Evolutionary conservation across 2,329 filamentous ascomycete genomes (phyloP), one percentile per base, ranked within the genome.

Genomic region (Didymella lethalis): DNA sequence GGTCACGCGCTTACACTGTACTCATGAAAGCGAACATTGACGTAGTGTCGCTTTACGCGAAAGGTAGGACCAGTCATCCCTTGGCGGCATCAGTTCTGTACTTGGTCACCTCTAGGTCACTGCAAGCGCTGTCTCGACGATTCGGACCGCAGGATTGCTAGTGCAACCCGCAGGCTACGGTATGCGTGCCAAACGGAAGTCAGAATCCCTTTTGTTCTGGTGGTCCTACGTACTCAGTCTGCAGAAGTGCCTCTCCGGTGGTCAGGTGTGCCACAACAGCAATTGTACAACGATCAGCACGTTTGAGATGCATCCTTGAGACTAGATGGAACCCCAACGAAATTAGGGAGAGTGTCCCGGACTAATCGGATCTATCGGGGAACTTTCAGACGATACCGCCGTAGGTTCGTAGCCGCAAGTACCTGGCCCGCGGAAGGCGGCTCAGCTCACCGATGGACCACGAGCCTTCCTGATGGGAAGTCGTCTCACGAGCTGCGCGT

Each of bases 391-490:
- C 28, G 3, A n/a, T 36, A 23, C 48, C 54, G 28, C 23, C 23
- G 26, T 41, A 40, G 14, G 26, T 18, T 12, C 18, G n/a, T 25
- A 11, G 8, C 14, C 36, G 6, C n/a, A 11, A 47, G 43, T 51
- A 26, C 32, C 48, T 51, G 52, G 28, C 44, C 16, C 29, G 43
- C 44, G 45, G 52, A 54, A 44, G 25, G 28, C 52, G 36, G 36
- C 20, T 44, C 14, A 44, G 14, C 23, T 20, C 23, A 43, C 48
- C 41, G n/a, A 32, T 43, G 48, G 11, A 34, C 43, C 43, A 51
- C 20, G 16, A 34, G 41, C 12, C 47, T 14, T 47, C 23, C 18
- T 4, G 18, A 20, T 29, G 48, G 34, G 3, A 41, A 12, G n/a
- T 41, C 1, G 26, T n/a, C n/a, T 26, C 26, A 8, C 16, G 25